Conservation (phyloP, 192 early-diverging fungal genomes). For the Jimgerdemannia lactiflua region DNA sequence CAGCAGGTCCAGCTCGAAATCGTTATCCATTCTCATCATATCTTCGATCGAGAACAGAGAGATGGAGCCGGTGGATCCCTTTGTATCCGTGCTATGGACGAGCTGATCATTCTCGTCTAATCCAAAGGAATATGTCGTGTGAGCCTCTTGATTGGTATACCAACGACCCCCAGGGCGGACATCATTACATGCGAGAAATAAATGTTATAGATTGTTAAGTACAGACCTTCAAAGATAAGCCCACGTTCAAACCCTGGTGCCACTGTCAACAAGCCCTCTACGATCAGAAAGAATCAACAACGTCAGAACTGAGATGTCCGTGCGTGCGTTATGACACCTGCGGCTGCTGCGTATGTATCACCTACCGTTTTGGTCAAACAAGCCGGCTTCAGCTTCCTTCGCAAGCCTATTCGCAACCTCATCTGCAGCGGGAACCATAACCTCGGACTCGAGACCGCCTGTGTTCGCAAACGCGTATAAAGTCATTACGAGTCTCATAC, state of each 20-base stretch:
- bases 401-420: slow-evolving; percentile 26
- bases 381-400: slow-evolving; percentile 18
- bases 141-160: not conserved
- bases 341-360: slow-evolving; percentile 1
- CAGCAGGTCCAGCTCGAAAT: not conserved
- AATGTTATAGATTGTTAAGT: not conserved
- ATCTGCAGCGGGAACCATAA: slow-evolving; percentile 24
- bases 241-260: slow-evolving; percentile 77
- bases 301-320: not conserved
- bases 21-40: slow-evolving; percentile 9
- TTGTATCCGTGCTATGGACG: not conserved
- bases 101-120: not conserved
- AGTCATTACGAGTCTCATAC: not conserved
- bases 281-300: slow-evolving; percentile 11
- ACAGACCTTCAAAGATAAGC: slow-evolving; percentile 44
- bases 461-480: slow-evolving; percentile 19
- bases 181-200: not conserved
- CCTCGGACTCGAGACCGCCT: slow-evolving; percentile 50
- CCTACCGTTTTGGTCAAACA: slow-evolving; percentile 10
- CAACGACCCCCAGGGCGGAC: not conserved
- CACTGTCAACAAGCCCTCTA: slow-evolving; percentile 47
- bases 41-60: slow-evolving; percentile 17
- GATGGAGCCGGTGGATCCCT: not conserved
- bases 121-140: no score
- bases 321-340: not conserved